Conservation (phyloP, 768 basidiomycete species). For the Lanmaoa pseudosensibilis region DNA sequence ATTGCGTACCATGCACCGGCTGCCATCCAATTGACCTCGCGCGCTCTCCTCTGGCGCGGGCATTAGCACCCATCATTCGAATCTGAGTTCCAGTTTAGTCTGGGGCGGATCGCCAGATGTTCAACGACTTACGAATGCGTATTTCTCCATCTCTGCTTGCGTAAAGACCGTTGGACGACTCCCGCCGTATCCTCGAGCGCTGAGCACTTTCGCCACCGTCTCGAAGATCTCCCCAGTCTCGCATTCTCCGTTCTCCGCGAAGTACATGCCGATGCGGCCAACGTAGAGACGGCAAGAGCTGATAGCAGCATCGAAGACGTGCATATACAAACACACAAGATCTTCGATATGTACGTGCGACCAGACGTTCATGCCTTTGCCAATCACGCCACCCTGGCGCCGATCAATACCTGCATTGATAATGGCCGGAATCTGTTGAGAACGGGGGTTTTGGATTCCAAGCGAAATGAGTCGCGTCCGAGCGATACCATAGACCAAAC, state of each 20-base stretch:
- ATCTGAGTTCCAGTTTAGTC: constrained; percentile 6
- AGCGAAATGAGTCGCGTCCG: constrained; percentile 45
- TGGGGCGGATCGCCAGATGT: not conserved
- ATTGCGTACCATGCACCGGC: constrained; percentile 35
- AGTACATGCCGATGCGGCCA: constrained; percentile 50
- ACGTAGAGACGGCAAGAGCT: constrained; percentile 18
- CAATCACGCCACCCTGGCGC: constrained; percentile 53
- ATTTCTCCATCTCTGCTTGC: constrained; percentile 14
- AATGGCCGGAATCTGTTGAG: constrained; percentile 50
- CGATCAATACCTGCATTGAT: constrained; percentile 47
- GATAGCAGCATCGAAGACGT: constrained; percentile 40
- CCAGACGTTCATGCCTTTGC: constrained; percentile 60
- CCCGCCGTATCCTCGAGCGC: constrained; percentile 22
- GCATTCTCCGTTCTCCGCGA: constrained; percentile 52
- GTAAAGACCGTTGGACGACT: constrained; percentile 44
- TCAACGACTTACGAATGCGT: constrained; percentile 15
- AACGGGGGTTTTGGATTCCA: constrained; percentile 54
- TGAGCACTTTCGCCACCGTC: constrained; percentile 39
- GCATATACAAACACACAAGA: constrained; percentile 42
- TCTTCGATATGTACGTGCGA: constrained; percentile 59
- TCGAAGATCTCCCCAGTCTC: constrained; percentile 42
- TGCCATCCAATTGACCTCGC: constrained; percentile 23
- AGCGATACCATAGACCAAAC: constrained; percentile 61
- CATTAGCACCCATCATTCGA: constrained; percentile 18
- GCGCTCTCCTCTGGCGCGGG: constrained; percentile 22